These are phyloP conservation scores for Apiospora sp. DNA, from an alignment of 2,329 filamentous ascomycete genomes.

Conservation along the genomic window DNA sequence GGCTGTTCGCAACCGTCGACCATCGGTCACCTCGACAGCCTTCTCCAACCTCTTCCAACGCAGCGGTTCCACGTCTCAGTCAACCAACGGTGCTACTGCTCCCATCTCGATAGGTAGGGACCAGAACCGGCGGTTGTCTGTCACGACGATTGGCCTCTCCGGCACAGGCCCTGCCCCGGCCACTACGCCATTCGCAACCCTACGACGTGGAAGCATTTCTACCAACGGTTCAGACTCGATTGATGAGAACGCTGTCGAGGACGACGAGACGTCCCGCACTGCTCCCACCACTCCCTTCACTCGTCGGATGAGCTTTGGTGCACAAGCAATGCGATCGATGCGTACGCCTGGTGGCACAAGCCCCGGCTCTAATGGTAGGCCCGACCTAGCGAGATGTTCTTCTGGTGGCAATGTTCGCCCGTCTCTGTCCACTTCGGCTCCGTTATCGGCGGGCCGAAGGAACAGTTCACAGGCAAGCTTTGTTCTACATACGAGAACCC, in stretches of 20 bases:
- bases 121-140: slow-evolving; percentile 74
- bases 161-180: slow-evolving; percentile 69
- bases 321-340: slow-evolving; percentile 77
- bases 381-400: slow-evolving; percentile 39
- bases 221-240: slow-evolving; percentile 70
- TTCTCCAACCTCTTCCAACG: slow-evolving; percentile 67
- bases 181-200: slow-evolving; percentile 55
- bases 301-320: slow-evolving; percentile 89
- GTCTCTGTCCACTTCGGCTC: slow-evolving; percentile 43
- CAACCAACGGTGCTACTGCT: slow-evolving; percentile 39
- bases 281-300: slow-evolving; percentile 77
- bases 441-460: slow-evolving; percentile 43
- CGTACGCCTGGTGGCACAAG: slow-evolving; percentile 65
- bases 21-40: slow-evolving; percentile 64
- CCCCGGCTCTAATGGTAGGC: slow-evolving; percentile 70
- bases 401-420: slow-evolving; percentile 38
- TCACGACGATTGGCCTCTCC: slow-evolving; percentile 77
- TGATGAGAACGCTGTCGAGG: slow-evolving; percentile 78
- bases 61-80: slow-evolving; percentile 58
- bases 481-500: slow-evolving; percentile 62
- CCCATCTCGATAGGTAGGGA: slow-evolving; percentile 40
- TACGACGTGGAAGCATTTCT: slow-evolving; percentile 73
- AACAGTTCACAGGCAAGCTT: slow-evolving; percentile 64
- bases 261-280: slow-evolving; percentile 67
- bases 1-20: slow-evolving; percentile 53